Conservation (phyloP, 2,329 filamentous ascomycete genomes). For the Talaromyces funiculosus region DNA sequence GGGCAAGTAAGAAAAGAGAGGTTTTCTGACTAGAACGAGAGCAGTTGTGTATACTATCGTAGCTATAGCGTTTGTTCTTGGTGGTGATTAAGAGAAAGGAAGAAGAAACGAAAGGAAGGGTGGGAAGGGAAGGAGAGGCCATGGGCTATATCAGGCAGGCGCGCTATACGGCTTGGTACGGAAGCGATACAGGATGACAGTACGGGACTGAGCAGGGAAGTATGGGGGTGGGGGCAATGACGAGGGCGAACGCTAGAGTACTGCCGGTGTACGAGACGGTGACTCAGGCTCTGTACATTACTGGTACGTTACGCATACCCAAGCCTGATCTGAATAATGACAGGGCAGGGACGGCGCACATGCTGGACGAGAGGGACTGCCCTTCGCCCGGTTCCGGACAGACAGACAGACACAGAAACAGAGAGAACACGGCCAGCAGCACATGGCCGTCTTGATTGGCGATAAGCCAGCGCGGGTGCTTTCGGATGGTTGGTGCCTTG, state of each 20-base stretch:
- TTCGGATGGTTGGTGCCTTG: slow-evolving; percentile 11
- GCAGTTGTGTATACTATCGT: not conserved
- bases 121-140: not conserved
- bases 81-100: not conserved
- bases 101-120: not conserved
- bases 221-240: slow-evolving; percentile 8
- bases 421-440: not conserved
- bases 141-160: slow-evolving; percentile 5
- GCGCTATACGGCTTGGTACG: not conserved
- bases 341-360: slow-evolving; percentile 1
- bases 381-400: not conserved
- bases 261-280: slow-evolving; percentile 1
- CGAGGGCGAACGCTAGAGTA: not conserved
- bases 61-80: not conserved
- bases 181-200: not conserved
- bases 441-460: slow-evolving; percentile 13
- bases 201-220: not conserved
- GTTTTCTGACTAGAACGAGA: slow-evolving; percentile 3
- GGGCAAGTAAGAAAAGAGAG: not conserved
- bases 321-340: not conserved
- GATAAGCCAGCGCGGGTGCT: slow-evolving; percentile 9
- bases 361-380: not conserved
- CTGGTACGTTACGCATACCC: not conserved
- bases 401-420: not conserved
- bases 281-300: not conserved